A percentile compares a stretch with the other conserved stretches of the same genome.
phyloP scores from a whole-genome alignment of 768 basidiomycete genomes.

The Termitomyces sp. region DNA sequence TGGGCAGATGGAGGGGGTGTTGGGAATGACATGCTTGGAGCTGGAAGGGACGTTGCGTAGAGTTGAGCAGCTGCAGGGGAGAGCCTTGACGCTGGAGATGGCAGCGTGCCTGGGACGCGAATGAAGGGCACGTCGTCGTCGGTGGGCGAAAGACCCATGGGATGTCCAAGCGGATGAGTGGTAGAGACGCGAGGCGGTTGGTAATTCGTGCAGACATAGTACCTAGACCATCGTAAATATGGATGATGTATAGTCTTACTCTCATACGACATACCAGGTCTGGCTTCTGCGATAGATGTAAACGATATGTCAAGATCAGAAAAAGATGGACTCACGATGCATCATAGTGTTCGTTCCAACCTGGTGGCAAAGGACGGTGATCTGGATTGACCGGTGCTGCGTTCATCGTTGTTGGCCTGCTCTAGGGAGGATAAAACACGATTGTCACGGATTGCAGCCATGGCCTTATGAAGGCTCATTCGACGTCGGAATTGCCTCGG shows the following conservation, averaged over 20 bases:
- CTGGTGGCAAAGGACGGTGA: constrained; percentile 17
- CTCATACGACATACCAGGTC: constrained; percentile 9
- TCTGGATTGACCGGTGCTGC: constrained; percentile 17
- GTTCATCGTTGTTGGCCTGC: not conserved
- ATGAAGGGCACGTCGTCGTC: not conserved
- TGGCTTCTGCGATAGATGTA: not conserved
- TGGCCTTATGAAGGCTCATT: not conserved
- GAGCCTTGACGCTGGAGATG: not conserved
- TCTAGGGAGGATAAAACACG: not conserved
- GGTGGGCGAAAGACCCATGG: not conserved
- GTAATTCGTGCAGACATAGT: constrained; percentile 17
- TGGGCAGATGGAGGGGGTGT: not conserved
- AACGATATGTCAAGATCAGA: not conserved
- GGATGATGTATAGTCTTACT: not conserved
- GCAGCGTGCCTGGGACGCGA: not conserved
- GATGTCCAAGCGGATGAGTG: constrained; percentile 17
- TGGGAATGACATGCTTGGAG: not conserved
- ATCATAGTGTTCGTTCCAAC: constrained; percentile 23
- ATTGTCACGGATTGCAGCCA: not conserved
- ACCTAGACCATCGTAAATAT: constrained; percentile 10
- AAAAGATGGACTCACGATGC: constrained; percentile 14
- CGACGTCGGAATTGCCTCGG: not conserved
- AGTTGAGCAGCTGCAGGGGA: constrained; percentile 15
- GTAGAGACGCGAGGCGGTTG: constrained; percentile 16
- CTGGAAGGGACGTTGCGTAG: constrained; percentile 13